Percentiles rank a stretch among this genome's conserved stretches.
These are phyloP conservation scores for Xerocomus spinulosus DNA, from an alignment of 768 basidiomycete genomes.

Conservation along the genomic window DNA sequence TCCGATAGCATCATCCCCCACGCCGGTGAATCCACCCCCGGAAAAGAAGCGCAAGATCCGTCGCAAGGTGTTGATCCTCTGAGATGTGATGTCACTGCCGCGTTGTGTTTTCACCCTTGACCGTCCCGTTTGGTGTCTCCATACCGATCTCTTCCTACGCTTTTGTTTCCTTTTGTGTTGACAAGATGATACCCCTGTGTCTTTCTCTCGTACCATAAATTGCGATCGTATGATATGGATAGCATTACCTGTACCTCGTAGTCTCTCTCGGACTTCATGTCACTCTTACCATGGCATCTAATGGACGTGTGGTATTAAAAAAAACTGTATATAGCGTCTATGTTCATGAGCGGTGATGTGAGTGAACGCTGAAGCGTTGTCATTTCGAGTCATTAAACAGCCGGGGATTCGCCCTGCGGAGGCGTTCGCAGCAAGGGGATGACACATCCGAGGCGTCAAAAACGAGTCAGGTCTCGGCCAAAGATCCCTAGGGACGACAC, in stretches of 20 bases:
- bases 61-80: slow-evolving; percentile 29
- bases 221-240: slow-evolving; percentile 17
- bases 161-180: slow-evolving; percentile 9
- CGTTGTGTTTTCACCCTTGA: neutral
- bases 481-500: slow-evolving; percentile 53
- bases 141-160: neutral
- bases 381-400: too few relatives aligned
- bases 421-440: neutral
- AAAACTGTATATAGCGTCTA: slow-evolving; percentile 6
- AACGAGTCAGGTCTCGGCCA: slow-evolving; percentile 67
- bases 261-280: slow-evolving; percentile 14
- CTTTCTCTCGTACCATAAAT: neutral
- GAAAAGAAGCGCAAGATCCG: slow-evolving; percentile 31
- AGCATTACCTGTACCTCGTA: slow-evolving; percentile 15
- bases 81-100: neutral
- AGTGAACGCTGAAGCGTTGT: too few relatives aligned
- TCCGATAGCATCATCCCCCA: slow-evolving; percentile 6
- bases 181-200: slow-evolving; percentile 7
- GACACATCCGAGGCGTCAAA: slow-evolving; percentile 35
- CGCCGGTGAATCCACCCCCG: slow-evolving; percentile 7
- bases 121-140: slow-evolving; percentile 1
- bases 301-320: too few relatives aligned
- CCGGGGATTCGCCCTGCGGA: neutral
- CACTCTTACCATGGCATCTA: slow-evolving; percentile 5
- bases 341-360: slow-evolving; percentile 4